These are phyloP conservation scores for Hirsutella rhossiliensis DNA, from an alignment of 2,329 filamentous ascomycete genomes.

Conservation along the genomic window DNA sequence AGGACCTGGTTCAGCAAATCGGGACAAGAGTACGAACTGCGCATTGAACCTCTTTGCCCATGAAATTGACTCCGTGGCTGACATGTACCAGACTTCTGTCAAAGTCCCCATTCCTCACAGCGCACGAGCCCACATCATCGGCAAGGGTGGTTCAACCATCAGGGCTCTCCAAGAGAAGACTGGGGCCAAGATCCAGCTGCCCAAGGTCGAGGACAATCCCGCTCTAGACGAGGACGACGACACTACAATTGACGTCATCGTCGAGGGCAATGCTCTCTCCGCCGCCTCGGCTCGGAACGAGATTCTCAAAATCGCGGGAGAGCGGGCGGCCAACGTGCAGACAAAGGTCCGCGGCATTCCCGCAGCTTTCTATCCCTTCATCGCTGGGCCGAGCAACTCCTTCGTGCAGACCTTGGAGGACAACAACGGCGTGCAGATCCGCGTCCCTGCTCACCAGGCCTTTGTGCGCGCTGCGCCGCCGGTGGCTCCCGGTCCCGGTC, in stretches of 20 bases:
- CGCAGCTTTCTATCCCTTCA: slow-evolving; percentile 89
- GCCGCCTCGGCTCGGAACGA: slow-evolving; percentile 73
- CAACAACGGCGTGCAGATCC: slow-evolving; percentile 64
- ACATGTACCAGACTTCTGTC: slow-evolving; percentile 33
- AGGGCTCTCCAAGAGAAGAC: slow-evolving; percentile 83
- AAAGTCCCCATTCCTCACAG: slow-evolving; percentile 74
- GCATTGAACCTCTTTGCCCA: slow-evolving; percentile 10
- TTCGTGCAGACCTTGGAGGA: slow-evolving; percentile 60
- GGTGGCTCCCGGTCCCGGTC: slow-evolving; percentile 45
- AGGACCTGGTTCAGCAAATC: slow-evolving; percentile 79
- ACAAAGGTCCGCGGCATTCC: slow-evolving; percentile 75
- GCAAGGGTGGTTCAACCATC: slow-evolving; percentile 79
- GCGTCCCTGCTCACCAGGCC: slow-evolving; percentile 70
- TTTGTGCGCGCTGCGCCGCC: slow-evolving; percentile 62
- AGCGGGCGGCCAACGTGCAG: slow-evolving; percentile 72
- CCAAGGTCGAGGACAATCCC: slow-evolving; percentile 58
- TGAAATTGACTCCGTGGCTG: background rate
- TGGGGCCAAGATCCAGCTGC: slow-evolving; percentile 81
- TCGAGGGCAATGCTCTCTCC: slow-evolving; percentile 86
- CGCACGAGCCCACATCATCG: slow-evolving; percentile 81
- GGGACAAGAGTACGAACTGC: slow-evolving; percentile 58
- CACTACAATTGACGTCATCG: slow-evolving; percentile 67
- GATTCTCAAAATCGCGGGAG: slow-evolving; percentile 78
- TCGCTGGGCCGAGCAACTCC: slow-evolving; percentile 67
- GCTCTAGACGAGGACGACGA: slow-evolving; percentile 55